Conservation (phyloP, 73 alveolate species). For the Paramecium bursaria region DNA sequence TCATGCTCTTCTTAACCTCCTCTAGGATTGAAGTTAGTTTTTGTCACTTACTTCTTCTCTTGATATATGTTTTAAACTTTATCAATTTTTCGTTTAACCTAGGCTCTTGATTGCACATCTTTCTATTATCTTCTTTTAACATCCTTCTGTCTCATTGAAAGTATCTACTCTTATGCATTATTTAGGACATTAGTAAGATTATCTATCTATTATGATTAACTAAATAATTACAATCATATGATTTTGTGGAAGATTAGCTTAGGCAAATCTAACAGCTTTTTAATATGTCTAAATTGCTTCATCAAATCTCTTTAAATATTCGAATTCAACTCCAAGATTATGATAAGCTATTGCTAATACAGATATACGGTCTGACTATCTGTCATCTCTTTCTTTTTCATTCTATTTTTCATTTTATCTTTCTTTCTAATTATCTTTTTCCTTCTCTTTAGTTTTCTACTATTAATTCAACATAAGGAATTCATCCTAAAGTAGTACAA, state of each 20-base stretch:
- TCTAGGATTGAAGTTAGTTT: too few relatives aligned
- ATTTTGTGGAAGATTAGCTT: conserved; percentile 69
- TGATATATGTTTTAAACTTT: background rate
- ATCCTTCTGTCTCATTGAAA: conserved; percentile 56
- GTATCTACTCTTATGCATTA: conserved; percentile 63
- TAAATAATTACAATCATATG: conserved; percentile 60
- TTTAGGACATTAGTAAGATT: conserved; percentile 68
- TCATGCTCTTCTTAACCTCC: too few relatives aligned
- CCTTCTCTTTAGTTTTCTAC: conserved; percentile 41
- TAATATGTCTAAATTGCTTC: conserved; percentile 78
- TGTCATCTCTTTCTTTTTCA: conserved; percentile 64
- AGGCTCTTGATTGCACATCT: conserved; percentile 27
- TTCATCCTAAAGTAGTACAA: conserved; percentile 65
- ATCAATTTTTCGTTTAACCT: conserved; percentile 11
- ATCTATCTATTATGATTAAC: conserved; percentile 45
- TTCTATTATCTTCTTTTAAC: conserved; percentile 45
- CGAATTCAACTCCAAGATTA: conserved; percentile 89
- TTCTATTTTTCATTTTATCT: conserved; percentile 32
- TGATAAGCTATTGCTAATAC: conserved; percentile 89
- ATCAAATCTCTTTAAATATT: conserved; percentile 77
- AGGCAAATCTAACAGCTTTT: conserved; percentile 80
- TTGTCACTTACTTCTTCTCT: background rate
- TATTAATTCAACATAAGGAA: conserved; percentile 73
- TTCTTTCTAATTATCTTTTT: conserved; percentile 24
- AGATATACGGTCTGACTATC: conserved; percentile 81